Evolutionary conservation across 139 green algal species (phyloP).

Genomic region (Astrephomene gubernaculifera): DNA sequence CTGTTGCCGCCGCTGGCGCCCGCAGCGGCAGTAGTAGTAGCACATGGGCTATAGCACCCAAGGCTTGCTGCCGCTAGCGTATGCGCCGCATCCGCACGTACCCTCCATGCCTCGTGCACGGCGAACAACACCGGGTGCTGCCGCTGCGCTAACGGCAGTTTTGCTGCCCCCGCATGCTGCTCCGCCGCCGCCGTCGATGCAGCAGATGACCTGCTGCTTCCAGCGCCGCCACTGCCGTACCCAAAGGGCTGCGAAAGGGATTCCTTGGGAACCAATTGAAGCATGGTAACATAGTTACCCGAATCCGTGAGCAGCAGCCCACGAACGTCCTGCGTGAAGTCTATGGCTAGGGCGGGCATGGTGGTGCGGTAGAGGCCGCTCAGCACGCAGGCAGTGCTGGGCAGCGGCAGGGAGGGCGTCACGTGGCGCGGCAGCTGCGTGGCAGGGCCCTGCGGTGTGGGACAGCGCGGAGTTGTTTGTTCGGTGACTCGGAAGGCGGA

Average conservation of each 20-base stretch:
- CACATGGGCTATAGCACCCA: constrained; percentile 50
- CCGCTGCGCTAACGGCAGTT: not conserved
- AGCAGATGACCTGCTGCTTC: not conserved
- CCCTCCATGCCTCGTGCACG: constrained; percentile 48
- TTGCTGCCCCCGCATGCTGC: no score
- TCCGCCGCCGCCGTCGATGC: not conserved
- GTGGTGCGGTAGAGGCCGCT: constrained; percentile 30
- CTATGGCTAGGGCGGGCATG: constrained; percentile 40
- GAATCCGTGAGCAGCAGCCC: constrained; percentile 64
- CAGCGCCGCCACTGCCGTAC: not conserved
- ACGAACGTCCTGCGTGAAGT: constrained; percentile 61
- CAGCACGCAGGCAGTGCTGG: constrained; percentile 45
- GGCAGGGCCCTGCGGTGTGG: constrained; percentile 1
- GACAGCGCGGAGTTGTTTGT: not conserved
- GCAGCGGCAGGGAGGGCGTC: constrained; percentile 29
- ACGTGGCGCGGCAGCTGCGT: not conserved
- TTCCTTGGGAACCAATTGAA: constrained; percentile 34
- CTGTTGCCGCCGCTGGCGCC: constrained; percentile 4
- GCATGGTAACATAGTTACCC: constrained; percentile 58
- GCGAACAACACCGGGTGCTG: constrained; percentile 1
- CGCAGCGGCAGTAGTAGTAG: constrained; percentile 44
- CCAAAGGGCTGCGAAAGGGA: not conserved
- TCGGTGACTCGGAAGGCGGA: no score
- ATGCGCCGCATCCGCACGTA: constrained; percentile 51
- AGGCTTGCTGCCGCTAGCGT: constrained; percentile 60